phyloP scores from a whole-genome alignment of 768 basidiomycete genomes.

The Asterophora lycoperdoides region DNA sequence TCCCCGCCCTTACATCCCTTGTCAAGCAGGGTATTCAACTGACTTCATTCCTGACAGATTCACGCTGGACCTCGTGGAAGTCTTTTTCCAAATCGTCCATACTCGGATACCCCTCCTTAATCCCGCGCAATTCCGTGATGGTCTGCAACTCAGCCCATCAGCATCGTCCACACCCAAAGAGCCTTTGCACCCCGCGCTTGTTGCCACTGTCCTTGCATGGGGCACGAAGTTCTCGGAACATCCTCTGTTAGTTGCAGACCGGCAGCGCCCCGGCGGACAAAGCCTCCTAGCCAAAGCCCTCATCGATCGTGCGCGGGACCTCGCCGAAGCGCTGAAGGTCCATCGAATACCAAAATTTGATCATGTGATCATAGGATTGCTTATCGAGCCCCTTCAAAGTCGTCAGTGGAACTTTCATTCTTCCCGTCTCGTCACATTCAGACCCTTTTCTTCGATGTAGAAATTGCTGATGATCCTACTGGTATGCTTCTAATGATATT shows the following conservation, averaged over 20 bases:
- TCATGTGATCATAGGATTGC: constrained; percentile 75
- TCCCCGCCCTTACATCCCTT: constrained; percentile 8
- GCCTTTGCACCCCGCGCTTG: constrained; percentile 63
- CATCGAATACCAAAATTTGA: constrained; percentile 76
- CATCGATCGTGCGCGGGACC: constrained; percentile 76
- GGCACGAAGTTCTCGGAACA: constrained; percentile 94
- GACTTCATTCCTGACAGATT: constrained; percentile 50
- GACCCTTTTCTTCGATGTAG: constrained; percentile 31
- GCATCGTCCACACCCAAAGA: constrained; percentile 34
- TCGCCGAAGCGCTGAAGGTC: constrained; percentile 84
- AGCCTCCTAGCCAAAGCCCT: constrained; percentile 75
- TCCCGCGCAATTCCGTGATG: constrained; percentile 73
- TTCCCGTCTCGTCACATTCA: constrained; percentile 10
- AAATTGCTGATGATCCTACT: constrained; percentile 67
- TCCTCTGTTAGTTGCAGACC: constrained; percentile 74
- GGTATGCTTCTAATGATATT: constrained; percentile 38
- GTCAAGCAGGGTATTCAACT: constrained; percentile 14
- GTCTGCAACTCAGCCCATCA: constrained; percentile 47
- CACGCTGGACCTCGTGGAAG: constrained; percentile 88
- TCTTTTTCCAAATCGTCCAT: constrained; percentile 91
- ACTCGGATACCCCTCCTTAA: constrained; percentile 85
- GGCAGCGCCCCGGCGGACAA: constrained; percentile 63
- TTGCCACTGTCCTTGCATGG: constrained; percentile 88
- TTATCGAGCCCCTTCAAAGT: constrained; percentile 82
- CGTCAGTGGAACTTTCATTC: constrained; percentile 53